Conservation (phyloP, 2,329 filamentous ascomycete genomes). For the Tolypocladium guangdongense region DNA sequence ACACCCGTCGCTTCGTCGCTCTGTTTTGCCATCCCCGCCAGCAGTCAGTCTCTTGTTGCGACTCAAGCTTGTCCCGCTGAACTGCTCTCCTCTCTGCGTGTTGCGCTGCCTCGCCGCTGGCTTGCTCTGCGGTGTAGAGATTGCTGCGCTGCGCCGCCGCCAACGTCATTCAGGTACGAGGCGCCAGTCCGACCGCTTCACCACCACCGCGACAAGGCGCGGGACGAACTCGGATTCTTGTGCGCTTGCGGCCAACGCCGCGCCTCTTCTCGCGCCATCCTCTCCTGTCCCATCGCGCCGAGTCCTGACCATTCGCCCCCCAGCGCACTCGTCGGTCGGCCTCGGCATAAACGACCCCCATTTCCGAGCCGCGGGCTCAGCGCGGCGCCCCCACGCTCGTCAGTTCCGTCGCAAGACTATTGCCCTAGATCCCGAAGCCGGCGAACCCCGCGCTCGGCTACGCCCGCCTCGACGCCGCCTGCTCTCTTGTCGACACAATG, state of each 20-base stretch:
- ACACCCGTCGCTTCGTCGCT: neutral
- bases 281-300: neutral
- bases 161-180: neutral
- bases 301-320: neutral
- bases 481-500: slow-evolving; percentile 9
- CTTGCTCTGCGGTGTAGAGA: neutral
- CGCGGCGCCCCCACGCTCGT: neutral
- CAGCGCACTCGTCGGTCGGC: neutral
- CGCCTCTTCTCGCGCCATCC: neutral
- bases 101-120: neutral
- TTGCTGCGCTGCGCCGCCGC: neutral
- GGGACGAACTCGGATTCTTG: neutral
- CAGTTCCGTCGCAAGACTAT: neutral
- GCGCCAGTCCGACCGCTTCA: neutral
- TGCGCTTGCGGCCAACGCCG: neutral
- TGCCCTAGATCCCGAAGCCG: slow-evolving; percentile 1
- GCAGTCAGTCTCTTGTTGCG: neutral
- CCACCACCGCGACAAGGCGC: neutral
- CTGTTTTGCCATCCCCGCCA: neutral
- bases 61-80: too few relatives aligned
- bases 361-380: neutral
- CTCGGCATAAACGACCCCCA: neutral
- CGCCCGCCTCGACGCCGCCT: neutral
- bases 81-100: too few relatives aligned
- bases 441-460: slow-evolving; percentile 1